Conservation (phyloP, 805 yeast species). For the Grigorovia yakushimaensis region DNA sequence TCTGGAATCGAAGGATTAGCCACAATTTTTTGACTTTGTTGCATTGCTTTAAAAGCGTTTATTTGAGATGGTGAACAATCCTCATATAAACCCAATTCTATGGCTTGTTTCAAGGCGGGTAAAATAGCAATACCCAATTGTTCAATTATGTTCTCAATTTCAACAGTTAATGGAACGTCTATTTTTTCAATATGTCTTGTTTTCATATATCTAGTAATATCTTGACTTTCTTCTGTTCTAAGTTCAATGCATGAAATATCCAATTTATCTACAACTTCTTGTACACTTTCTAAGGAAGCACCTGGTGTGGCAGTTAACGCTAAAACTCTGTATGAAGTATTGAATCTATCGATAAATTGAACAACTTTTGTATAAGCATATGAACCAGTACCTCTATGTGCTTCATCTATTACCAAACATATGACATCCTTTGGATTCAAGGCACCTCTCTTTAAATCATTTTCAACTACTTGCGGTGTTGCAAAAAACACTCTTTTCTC, state of each 20-base stretch:
- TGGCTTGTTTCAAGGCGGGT: slow-evolving; percentile 57
- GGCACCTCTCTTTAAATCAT: slow-evolving; percentile 68
- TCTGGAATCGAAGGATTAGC: slow-evolving; percentile 48
- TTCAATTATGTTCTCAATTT: slow-evolving; percentile 47
- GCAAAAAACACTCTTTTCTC: slow-evolving; percentile 75
- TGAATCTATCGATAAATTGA: slow-evolving; percentile 49
- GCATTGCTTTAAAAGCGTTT: slow-evolving; percentile 63
- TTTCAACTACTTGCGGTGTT: slow-evolving; percentile 93
- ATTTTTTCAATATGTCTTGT: slow-evolving; percentile 50
- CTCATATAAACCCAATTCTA: slow-evolving; percentile 51
- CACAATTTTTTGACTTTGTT: slow-evolving; percentile 50
- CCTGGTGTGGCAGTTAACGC: slow-evolving; percentile 98
- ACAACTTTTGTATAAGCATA: slow-evolving; percentile 86
- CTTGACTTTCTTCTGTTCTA: slow-evolving; percentile 75
- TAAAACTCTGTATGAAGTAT: slow-evolving; percentile 58
- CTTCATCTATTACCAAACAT: slow-evolving; percentile 85
- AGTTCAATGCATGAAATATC: slow-evolving; percentile 70
- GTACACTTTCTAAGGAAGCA: slow-evolving; percentile 76
- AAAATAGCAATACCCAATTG: slow-evolving; percentile 52
- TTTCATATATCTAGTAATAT: slow-evolving; percentile 72
- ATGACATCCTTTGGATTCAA: slow-evolving; percentile 68
- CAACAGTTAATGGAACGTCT: slow-evolving; percentile 42
- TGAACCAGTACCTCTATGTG: slow-evolving; percentile 86
- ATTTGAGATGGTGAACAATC: slow-evolving; percentile 57
- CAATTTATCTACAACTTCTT: slow-evolving; percentile 67